Base-by-base conservation (phyloP, 139 green algal species). In the Tetradesmus obliquus region DNA sequence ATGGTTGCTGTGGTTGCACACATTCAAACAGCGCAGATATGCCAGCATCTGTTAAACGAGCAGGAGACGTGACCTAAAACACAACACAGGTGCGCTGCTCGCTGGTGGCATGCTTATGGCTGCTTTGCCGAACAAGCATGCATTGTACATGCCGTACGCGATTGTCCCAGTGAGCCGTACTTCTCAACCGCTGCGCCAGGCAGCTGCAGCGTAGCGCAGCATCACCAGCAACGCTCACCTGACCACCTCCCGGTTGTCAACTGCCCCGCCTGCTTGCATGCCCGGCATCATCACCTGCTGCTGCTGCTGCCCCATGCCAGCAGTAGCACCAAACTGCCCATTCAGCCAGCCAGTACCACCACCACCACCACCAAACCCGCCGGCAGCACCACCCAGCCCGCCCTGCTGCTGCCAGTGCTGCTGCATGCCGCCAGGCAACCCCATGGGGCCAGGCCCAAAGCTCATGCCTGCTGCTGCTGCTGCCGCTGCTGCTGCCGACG, bases 161-260 rank as follows among this genome's bases (percentile, higher is more conserved):
- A 45, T 45, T 45, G 32, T 45, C 32, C 32, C 32, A 45, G 32
- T 45, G 0, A 45, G 32, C 32, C 32, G 0, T 45, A 45, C 32
- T 45, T 45, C 32, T 45, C 32, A 45, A 45, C 32, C 32, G 32
- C 32, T 45, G 32, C 32, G 32, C 32, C 32, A 45, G 32, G 32
- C 32, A 45, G 32, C 32, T 45, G 32, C 32, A 45, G 32, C 32
- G 32, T 45, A 45, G 32, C 32, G 32, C 32, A 45, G 32, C 32
- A 45, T 45, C 32, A 45, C 32, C 32, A 45, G 32, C 32, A 45
- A 45, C 32, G 32, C 86, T 83, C 71, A 90, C 86, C 86, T 83
- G 9, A 71, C 86, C n/a, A 83, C 71, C 86, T 90, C 69, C 71
- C 84, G 86, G 66, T 84, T 84, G n/a, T 22, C 80, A 24, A 7